Conservation (phyloP, 1,139 yeast genomes). For the Candida freyschussii region DNA sequence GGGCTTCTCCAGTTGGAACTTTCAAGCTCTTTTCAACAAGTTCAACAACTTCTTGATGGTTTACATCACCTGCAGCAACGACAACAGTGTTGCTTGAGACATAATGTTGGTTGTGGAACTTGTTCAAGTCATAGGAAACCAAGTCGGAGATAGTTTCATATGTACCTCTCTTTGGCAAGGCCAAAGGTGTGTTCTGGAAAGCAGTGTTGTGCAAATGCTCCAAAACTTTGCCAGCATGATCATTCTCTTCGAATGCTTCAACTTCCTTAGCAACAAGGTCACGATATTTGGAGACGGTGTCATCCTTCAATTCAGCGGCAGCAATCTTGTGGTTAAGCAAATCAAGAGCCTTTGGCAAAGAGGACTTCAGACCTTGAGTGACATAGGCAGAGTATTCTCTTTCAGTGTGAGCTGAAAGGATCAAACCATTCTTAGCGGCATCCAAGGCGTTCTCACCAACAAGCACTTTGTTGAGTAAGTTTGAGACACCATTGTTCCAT, state of each 20-base stretch:
- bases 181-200: slow-evolving; percentile 77
- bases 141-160: slow-evolving; percentile 54
- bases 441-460: slow-evolving; percentile 32
- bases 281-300: slow-evolving; percentile 38
- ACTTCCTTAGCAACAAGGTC: slow-evolving; percentile 35
- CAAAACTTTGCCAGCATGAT: slow-evolving; percentile 41
- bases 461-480: slow-evolving; percentile 53
- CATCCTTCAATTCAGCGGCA: slow-evolving; percentile 37
- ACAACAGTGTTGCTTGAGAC: slow-evolving; percentile 61
- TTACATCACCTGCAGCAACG: slow-evolving; percentile 69
- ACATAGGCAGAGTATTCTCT: slow-evolving; percentile 53
- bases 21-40: slow-evolving; percentile 49
- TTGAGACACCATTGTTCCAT: slow-evolving; percentile 74
- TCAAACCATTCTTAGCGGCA: slow-evolving; percentile 40
- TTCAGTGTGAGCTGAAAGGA: slow-evolving; percentile 40
- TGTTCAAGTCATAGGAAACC: slow-evolving; percentile 51
- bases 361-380: slow-evolving; percentile 35
- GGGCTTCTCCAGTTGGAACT: slow-evolving; percentile 51
- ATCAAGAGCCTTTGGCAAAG: slow-evolving; percentile 24
- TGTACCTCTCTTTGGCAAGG: slow-evolving; percentile 72
- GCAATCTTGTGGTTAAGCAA: slow-evolving; percentile 29
- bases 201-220: slow-evolving; percentile 79
- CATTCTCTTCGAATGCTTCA: slow-evolving; percentile 33
- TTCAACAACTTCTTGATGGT: slow-evolving; percentile 64
- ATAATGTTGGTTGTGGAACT: slow-evolving; percentile 52